A percentile compares a stretch with the other conserved stretches of the same genome.
These are phyloP conservation scores for Begonia loranthoides DNA, from an alignment of 306 rosid species.

Conservation along the genomic window DNA sequence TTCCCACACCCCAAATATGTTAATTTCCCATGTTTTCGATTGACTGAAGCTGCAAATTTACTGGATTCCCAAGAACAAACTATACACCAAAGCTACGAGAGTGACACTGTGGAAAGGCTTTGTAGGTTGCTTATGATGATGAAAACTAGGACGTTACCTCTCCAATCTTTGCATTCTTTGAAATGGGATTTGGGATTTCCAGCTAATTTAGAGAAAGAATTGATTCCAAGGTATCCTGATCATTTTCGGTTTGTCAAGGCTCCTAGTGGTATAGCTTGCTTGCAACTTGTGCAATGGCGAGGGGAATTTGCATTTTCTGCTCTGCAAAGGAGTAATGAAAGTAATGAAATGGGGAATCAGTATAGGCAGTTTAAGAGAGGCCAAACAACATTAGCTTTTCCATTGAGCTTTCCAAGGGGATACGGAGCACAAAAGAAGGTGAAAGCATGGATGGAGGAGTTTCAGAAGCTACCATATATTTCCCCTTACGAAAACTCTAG, in stretches of 20 bases:
- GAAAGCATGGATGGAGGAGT: constrained; percentile 83
- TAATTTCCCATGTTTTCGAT: constrained; percentile 53
- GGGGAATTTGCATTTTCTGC: constrained; percentile 62
- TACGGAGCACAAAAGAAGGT: constrained; percentile 83
- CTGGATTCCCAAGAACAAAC: constrained; percentile 49
- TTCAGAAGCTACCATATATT: constrained; percentile 71
- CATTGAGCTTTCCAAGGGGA: constrained; percentile 78
- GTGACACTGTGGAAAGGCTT: constrained; percentile 38
- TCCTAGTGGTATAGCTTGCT: constrained; percentile 29
- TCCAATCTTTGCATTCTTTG: constrained; percentile 42
- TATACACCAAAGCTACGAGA: constrained; percentile 37
- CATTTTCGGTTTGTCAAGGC: constrained; percentile 38
- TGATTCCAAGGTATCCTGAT: constrained; percentile 48
- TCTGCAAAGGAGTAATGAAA: constrained; percentile 50
- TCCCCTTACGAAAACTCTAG: constrained; percentile 61
- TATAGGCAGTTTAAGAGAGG: constrained; percentile 69
- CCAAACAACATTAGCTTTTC: constrained; percentile 44
- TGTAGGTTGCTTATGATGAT: constrained; percentile 72
- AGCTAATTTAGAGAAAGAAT: constrained; percentile 47
- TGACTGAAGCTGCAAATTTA: constrained; percentile 55
- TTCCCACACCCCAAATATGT: constrained; percentile 76
- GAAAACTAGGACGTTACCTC: constrained; percentile 28
- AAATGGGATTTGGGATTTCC: constrained; percentile 86
- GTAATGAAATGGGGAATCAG: constrained; percentile 20
- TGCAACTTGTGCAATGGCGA: constrained; percentile 34